Conservation (phyloP, 2,329 filamentous ascomycete genomes). For the Fusarium algeriense region DNA sequence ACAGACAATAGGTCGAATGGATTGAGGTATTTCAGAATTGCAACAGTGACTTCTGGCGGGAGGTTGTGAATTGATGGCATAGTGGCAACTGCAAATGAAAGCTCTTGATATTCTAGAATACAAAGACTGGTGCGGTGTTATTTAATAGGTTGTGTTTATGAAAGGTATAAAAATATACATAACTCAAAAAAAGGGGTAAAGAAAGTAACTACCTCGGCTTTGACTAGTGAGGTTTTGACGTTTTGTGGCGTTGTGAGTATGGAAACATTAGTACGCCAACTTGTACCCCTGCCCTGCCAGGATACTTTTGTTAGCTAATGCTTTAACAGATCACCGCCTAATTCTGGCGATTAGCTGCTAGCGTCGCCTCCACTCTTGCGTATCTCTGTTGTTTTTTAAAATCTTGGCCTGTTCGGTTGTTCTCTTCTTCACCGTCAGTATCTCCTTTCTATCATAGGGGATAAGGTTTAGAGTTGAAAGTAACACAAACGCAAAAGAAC, state of each 20-base stretch:
- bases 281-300: not conserved
- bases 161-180: no score
- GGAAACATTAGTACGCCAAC: not conserved
- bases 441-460: no score
- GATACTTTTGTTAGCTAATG: accelerated
- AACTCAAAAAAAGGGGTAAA: not conserved
- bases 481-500: no score
- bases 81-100: accelerated
- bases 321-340: accelerated
- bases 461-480: no score
- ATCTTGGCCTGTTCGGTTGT: not conserved
- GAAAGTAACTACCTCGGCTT: not conserved
- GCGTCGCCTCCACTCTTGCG: accelerated
- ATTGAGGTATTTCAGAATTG: not conserved
- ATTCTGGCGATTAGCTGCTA: accelerated
- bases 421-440: not conserved
- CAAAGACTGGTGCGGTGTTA: no score
- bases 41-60: not conserved
- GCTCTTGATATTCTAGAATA: no score
- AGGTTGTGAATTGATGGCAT: not conserved
- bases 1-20: not conserved
- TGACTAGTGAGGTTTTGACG: not conserved
- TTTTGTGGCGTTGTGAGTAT: not conserved
- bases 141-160: not conserved
- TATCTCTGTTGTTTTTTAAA: not conserved